phyloP scores from a whole-genome alignment of 306 rosid species.

The Quercus wislizeni region DNA sequence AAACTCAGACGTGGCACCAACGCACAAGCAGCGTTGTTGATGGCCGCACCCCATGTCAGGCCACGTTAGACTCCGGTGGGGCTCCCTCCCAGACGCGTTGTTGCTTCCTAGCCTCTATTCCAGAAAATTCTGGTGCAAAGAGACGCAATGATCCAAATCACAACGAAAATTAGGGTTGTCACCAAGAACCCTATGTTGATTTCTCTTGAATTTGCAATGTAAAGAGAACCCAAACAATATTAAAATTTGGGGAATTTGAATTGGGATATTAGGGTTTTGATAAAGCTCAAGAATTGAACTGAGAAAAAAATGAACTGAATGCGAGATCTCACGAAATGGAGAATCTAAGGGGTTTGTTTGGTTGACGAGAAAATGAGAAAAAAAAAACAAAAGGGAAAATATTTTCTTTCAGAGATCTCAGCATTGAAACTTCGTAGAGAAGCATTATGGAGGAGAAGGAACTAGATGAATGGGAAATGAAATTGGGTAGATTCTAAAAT shows the following conservation, averaged over 20 bases:
- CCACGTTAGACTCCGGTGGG: fast-evolving
- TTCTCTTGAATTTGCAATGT: slow-evolving; percentile 32
- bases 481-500: background rate
- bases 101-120: background rate
- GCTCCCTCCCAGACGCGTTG: too few relatives aligned
- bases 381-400: background rate
- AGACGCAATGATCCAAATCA: slow-evolving; percentile 68
- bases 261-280: background rate
- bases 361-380: slow-evolving; percentile 19
- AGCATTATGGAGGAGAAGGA: background rate
- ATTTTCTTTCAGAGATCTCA: background rate
- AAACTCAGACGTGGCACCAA: fast-evolving
- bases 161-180: slow-evolving; percentile 62
- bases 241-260: background rate
- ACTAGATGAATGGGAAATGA: too few relatives aligned
- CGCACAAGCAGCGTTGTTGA: fast-evolving
- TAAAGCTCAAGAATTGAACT: background rate
- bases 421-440: background rate
- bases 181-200: slow-evolving; percentile 74
- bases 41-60: fast-evolving
- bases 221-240: slow-evolving; percentile 31
- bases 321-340: background rate
- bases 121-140: slow-evolving; percentile 76
- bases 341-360: slow-evolving; percentile 14
- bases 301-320: background rate